Evolutionary conservation across 1,284 basidiomycete genomes (phyloP).

Genomic region (Ganoderma resinaceum): DNA sequence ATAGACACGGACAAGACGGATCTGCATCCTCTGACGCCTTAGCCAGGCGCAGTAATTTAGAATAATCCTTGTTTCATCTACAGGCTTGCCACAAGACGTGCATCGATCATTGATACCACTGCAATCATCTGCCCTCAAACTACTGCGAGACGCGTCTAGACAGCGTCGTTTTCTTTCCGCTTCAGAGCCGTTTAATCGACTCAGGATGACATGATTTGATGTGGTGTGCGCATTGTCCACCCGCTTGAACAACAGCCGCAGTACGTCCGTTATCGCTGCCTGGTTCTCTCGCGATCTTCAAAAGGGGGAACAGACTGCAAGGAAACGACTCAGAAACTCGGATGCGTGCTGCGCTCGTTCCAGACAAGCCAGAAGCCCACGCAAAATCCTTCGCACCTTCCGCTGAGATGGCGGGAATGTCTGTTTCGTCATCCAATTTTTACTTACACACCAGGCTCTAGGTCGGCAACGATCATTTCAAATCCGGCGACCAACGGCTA

Average conservation of each 20-base stretch:
- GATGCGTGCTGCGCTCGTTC: not conserved
- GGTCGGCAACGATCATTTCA: not conserved
- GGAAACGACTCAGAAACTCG: not conserved
- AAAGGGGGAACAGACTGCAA: not conserved
- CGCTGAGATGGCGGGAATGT: no score
- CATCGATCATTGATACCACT: not conserved
- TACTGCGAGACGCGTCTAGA: no score
- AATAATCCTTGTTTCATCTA: not conserved
- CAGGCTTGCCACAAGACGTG: constrained; percentile 13
- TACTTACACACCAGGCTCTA: not conserved
- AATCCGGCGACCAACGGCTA: not conserved
- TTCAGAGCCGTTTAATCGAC: not conserved
- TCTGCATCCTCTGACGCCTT: constrained; percentile 35
- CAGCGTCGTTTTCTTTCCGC: no score
- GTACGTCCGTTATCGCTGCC: not conserved
- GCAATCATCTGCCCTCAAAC: not conserved
- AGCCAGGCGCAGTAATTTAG: constrained; percentile 19
- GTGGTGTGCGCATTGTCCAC: not conserved
- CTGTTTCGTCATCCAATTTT: not conserved
- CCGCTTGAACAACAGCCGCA: not conserved
- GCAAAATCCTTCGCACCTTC: not conserved
- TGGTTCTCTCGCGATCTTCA: not conserved
- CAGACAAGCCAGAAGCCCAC: not conserved
- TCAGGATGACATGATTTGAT: not conserved
- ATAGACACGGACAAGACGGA: constrained; percentile 44